Percentiles rank a stretch among this genome's conserved stretches.
These are phyloP conservation scores for Globisporangium spiculum DNA, from an alignment of 352 stramenopile genomes.

Conservation along the genomic window DNA sequence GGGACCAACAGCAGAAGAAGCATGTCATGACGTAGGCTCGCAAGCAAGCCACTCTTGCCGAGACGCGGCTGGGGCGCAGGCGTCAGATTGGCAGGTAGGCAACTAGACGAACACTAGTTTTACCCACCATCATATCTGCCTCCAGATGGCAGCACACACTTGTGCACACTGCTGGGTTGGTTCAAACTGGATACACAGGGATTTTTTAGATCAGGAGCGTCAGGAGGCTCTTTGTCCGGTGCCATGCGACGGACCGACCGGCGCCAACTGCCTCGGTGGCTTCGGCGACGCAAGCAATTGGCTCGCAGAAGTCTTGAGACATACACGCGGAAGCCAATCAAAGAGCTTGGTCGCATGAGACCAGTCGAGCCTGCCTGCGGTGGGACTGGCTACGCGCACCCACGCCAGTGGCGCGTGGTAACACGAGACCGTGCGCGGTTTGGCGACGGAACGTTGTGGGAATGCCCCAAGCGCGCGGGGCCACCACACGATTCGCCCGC, in stretches of 20 bases:
- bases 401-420: conserved; percentile 8
- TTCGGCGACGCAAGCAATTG: conserved; percentile 9
- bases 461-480: conserved; percentile 1
- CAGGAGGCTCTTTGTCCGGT: background rate
- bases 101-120: background rate
- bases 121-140: background rate
- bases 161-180: background rate
- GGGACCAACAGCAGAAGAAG: conserved; percentile 7
- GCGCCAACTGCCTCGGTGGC: background rate
- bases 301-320: conserved; percentile 8
- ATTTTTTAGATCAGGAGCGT: background rate
- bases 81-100: background rate
- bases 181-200: background rate
- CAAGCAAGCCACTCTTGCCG: background rate
- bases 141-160: background rate
- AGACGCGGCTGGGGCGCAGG: background rate
- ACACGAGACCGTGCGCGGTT: conserved; percentile 2
- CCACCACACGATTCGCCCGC: conserved; percentile 1
- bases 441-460: conserved; percentile 1
- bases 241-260: background rate
- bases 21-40: background rate
- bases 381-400: conserved; percentile 1
- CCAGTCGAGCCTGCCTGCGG: conserved; percentile 4
- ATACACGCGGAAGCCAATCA: conserved; percentile 7
- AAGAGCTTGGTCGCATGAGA: background rate